Evolutionary conservation across 1,284 basidiomycete genomes (phyloP).

Genomic region (Tilletia setariae): DNA sequence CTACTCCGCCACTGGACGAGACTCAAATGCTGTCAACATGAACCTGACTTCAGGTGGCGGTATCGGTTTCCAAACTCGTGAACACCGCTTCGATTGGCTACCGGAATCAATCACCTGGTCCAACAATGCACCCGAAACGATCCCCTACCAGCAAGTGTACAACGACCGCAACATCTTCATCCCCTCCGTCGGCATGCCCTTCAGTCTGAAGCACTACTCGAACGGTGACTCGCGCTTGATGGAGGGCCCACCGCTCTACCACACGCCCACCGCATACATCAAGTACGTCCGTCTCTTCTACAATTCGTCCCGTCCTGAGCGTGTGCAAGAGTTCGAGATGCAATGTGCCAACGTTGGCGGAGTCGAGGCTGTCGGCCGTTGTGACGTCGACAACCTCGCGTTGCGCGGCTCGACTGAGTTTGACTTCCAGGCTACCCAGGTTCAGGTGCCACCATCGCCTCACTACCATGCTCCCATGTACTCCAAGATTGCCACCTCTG

Average conservation of each 20-base stretch:
- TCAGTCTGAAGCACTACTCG: slow-evolving; percentile 39
- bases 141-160: slow-evolving; percentile 27
- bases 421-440: not conserved
- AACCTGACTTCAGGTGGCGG: slow-evolving; percentile 27
- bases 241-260: slow-evolving; percentile 33
- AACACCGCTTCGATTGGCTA: slow-evolving; percentile 47
- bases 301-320: slow-evolving; percentile 42
- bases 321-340: slow-evolving; percentile 31
- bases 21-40: slow-evolving; percentile 28
- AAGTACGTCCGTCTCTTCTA: slow-evolving; percentile 46
- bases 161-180: slow-evolving; percentile 26
- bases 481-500: slow-evolving; percentile 28
- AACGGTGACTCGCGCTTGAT: slow-evolving; percentile 38
- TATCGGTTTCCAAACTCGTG: slow-evolving; percentile 27
- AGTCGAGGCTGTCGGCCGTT: slow-evolving; percentile 17
- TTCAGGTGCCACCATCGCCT: not conserved
- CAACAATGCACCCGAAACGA: slow-evolving; percentile 33
- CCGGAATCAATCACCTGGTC: slow-evolving; percentile 27
- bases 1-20: slow-evolving; percentile 32
- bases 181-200: slow-evolving; percentile 30
- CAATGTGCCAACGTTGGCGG: slow-evolving; percentile 28
- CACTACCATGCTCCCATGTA: slow-evolving; percentile 29
- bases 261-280: slow-evolving; percentile 32
- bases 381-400: slow-evolving; percentile 41
- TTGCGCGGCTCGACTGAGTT: slow-evolving; percentile 41